Evolutionary conservation across 208 protist genomes (phyloP), one percentile per base, ranked within the genome.

Genomic region (Giardia duodenalis): DNA sequence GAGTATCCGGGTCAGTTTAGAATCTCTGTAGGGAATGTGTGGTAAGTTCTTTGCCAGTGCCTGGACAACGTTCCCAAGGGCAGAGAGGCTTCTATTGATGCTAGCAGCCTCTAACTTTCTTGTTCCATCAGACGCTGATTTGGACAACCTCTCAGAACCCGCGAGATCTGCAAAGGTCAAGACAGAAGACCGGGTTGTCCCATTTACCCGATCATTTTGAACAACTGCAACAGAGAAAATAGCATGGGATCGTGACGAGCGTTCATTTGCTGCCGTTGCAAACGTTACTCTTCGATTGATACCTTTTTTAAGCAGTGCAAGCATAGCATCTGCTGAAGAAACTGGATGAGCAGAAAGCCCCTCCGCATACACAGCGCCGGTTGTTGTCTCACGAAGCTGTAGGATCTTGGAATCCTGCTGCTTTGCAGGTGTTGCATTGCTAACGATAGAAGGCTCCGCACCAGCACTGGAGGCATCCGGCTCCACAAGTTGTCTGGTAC

Each of bases 1-100:
- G 57, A 98, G 94, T 87, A 98, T 97, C 92, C 96, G 96, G 0
- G 97, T 98, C 39, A 98, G 95, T 93, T 97, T 97, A 44, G 96
- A 97, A 93, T 98, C 96, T 57, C 97, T 95, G 93, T 92, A 95
- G 2, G 94, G 94, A 86, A 95, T 93, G 46, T 94, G 91, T 3
- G 10, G 2, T 2, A 42, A 43, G 30, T 42, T 39, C 92, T 47
- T 46, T 39, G 42, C 44, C 22, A 94, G 42, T 39, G 93, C 92
- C 19, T 48, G 76, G 39, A 94, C 88, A 44, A 1, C 19, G 0
- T 92, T 92, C 42, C 93, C 93, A 39, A 94, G 88, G 0, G 93
- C 87, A 4, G 42, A 90, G 30, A 93, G 39, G 30, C 47, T 88
- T 47, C 3, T 0, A 86, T 93, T 93, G n/a, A 94, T 93, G 0